These are phyloP conservation scores for Phyllosticta paracitricarpa DNA, from an alignment of 2,329 filamentous ascomycete species.

Conservation along the genomic window DNA sequence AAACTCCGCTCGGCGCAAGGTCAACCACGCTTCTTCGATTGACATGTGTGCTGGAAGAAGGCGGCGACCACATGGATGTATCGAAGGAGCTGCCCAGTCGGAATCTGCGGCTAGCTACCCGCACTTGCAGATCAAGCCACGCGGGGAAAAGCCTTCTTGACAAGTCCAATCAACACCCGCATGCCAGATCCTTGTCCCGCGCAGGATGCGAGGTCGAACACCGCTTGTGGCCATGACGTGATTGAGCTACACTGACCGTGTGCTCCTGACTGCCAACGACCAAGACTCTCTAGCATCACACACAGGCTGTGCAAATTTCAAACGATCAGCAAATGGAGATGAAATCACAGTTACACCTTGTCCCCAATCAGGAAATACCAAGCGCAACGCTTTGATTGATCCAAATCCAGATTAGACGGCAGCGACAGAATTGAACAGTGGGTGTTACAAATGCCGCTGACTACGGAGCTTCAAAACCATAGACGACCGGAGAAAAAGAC, in stretches of 20 bases:
- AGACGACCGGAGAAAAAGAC: not conserved
- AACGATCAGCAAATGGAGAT: too few species aligned
- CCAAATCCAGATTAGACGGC: not conserved
- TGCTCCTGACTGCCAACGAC: not conserved
- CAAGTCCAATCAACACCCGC: not conserved
- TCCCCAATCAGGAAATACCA: not conserved
- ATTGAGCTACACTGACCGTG: not conserved
- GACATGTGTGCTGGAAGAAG: not conserved
- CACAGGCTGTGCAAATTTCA: not conserved
- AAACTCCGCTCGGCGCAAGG: not conserved
- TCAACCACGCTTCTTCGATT: not conserved
- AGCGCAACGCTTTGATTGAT: not conserved
- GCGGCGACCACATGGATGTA: not conserved
- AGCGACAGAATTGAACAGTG: not conserved
- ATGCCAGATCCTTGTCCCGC: not conserved
- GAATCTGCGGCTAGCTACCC: not conserved
- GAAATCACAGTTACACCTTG: not conserved
- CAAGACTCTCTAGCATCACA: not conserved
- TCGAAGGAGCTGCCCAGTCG: not conserved
- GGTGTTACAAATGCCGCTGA: not conserved
- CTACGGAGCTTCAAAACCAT: not conserved
- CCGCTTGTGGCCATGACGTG: not conserved
- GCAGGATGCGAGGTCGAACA: not conserved
- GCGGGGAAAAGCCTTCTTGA: not conserved
- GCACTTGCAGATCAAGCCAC: not conserved